Base-by-base conservation (phyloP, 345 rosid species). In the Isatis tinctoria region DNA sequence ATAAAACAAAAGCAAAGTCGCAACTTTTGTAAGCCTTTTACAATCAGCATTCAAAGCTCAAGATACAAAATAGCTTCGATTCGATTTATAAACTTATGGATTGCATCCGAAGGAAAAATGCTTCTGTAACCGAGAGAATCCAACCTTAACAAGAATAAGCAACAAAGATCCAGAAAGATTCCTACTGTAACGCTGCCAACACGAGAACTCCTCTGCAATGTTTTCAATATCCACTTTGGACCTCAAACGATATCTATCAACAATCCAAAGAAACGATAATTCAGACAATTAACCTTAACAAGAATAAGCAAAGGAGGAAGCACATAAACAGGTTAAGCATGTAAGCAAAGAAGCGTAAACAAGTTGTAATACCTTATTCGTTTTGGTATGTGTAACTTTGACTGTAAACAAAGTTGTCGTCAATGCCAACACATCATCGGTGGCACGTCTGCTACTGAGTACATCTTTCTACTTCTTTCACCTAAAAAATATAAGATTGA, bases 121-220 rank as follows among this genome's bases (percentile, higher is more conserved):
- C 97, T 90, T 52, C 98, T 83, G 30, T 76, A 96, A 56, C 96
- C 99, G 53, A 92, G 95, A 68, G 84, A 83, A 6, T 75, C 91
- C 77, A 92, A 74, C 79, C 97, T 87, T 10, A n/a, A n/a, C n/a
- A n/a, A n/a, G n/a, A n/a, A n/a, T n/a, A n/a, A 97, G 98, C 3
- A 90, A 82, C 13, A 88, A 87, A 24, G 90, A 85, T 47, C 65
- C 79, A 40, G 83, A 70, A n/a, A 89, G 76, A 20, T 74, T 68
- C 32, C 69, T 70, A 45, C 97, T 91, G 17, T 78, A 90, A 3
- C 87, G 83, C 73, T 96, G 98, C 99, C 98, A 92, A 81, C 92
- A 45, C 97, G 78, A 77, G 78, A 89, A 88, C 12, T 92, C 91
- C 58, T 70, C 83, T 13, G 80, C 89, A 44, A 98, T 84, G 89